Evolutionary conservation across 495 filamentous ascomycete genomes (phyloP).

Genomic region (Rhypophila decipiens): DNA sequence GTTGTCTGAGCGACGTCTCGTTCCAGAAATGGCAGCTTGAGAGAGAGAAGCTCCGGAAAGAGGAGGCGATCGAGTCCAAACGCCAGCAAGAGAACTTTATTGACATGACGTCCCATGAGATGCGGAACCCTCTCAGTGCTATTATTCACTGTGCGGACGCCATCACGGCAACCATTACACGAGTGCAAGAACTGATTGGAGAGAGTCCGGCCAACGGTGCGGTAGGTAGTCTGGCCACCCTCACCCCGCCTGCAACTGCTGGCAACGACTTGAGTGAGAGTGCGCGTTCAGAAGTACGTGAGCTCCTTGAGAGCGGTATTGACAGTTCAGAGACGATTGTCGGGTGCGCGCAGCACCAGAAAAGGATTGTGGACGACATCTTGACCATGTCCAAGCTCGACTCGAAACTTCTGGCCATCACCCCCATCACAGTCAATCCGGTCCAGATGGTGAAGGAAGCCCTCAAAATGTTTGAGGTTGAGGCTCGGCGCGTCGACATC

Average conservation of each 20-base stretch:
- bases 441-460: conserved; percentile 53
- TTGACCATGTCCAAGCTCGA: conserved; percentile 75
- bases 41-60: conserved; percentile 30
- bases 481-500: conserved; percentile 61
- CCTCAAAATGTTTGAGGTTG: conserved; percentile 66
- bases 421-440: conserved; percentile 61
- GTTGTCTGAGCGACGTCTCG: conserved; percentile 33
- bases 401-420: conserved; percentile 60
- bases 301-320: conserved; percentile 47
- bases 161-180: conserved; percentile 26
- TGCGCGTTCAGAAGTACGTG: conserved; percentile 8
- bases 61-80: conserved; percentile 39
- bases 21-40: conserved; percentile 34
- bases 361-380: conserved; percentile 74
- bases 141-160: conserved; percentile 65
- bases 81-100: conserved; percentile 64
- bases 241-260: no score
- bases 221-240: no score
- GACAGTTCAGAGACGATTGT: conserved; percentile 72
- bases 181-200: conserved; percentile 23
- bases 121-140: conserved; percentile 67
- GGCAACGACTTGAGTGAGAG: no score
- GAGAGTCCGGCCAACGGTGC: background rate
- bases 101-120: conserved; percentile 73
- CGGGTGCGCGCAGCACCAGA: conserved; percentile 70